Conservation (phyloP, 768 basidiomycete species). For the Kwoniella sp. region DNA sequence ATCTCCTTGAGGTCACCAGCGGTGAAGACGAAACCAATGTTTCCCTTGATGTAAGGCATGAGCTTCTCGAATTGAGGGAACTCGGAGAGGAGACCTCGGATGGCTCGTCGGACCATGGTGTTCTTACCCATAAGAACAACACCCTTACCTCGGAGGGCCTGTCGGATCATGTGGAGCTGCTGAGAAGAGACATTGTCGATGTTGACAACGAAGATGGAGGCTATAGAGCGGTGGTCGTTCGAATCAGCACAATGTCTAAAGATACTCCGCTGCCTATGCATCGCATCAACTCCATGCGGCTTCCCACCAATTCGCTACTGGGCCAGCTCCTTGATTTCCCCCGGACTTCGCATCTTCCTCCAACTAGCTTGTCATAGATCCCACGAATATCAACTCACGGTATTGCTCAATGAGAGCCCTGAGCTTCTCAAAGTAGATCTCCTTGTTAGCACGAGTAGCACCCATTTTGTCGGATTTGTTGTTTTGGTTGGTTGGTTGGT, state of each 20-base stretch:
- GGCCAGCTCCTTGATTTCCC: no score
- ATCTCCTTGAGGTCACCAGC: slow-evolving; percentile 86
- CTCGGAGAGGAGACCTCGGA: slow-evolving; percentile 86
- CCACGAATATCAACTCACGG: slow-evolving; percentile 64
- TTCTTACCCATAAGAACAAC: slow-evolving; percentile 99
- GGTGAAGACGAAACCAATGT: slow-evolving; percentile 99
- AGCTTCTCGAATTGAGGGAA: slow-evolving; percentile 93
- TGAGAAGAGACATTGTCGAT: slow-evolving; percentile 99
- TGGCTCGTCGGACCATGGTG: slow-evolving; percentile 99
- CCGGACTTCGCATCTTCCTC: not conserved
- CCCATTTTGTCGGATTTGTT: slow-evolving; percentile 81
- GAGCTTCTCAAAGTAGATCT: slow-evolving; percentile 87
- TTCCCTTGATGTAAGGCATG: slow-evolving; percentile 92
- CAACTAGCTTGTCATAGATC: no score
- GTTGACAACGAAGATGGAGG: slow-evolving; percentile 97
- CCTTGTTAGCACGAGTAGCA: slow-evolving; percentile 85
- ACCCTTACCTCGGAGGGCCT: slow-evolving; percentile 91
- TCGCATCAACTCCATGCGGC: no score
- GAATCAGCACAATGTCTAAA: no score
- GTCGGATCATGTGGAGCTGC: slow-evolving; percentile 88
- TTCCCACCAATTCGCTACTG: no score
- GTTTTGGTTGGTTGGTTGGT: slow-evolving; percentile 41
- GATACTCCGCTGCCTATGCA: no score
- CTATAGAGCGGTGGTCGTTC: slow-evolving; percentile 57
- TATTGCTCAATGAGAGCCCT: slow-evolving; percentile 87